Conservation (phyloP, 345 rosid genomes). For the Populus tremula region DNA sequence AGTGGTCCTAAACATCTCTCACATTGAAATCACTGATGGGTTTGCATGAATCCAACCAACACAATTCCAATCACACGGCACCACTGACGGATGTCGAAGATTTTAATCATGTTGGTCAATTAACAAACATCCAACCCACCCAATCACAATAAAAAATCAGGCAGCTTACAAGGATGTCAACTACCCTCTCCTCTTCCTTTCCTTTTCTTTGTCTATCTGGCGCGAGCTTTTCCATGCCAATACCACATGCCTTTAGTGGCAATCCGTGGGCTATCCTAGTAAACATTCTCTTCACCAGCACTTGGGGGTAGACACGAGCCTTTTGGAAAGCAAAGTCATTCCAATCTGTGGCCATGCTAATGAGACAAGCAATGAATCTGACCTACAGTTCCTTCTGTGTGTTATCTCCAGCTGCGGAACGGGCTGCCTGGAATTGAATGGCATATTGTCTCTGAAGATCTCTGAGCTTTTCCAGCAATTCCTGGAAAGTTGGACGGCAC, state of each 20-base stretch:
- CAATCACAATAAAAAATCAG: constrained; percentile 4
- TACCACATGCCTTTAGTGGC: constrained; percentile 1
- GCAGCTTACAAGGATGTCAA: constrained; percentile 22
- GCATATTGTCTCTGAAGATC: constrained; percentile 70
- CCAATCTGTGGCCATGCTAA: not conserved
- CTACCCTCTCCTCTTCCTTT: constrained; percentile 3
- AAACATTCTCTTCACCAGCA: constrained; percentile 1
- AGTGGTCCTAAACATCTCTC: constrained; percentile 8
- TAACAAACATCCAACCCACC: constrained; percentile 10
- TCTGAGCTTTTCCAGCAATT: constrained; percentile 71
- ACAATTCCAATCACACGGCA: constrained; percentile 19
- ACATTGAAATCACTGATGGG: constrained; percentile 18
- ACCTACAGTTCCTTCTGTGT: constrained; percentile 43
- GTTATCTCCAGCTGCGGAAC: constrained; percentile 43
- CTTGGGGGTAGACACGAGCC: not conserved
- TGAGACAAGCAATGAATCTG: not conserved
- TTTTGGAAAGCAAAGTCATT: not conserved
- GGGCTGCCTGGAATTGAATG: constrained; percentile 66
- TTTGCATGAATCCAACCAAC: constrained; percentile 10
- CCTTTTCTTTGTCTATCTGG: not conserved
- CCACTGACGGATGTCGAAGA: constrained; percentile 5
- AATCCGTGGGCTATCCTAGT: constrained; percentile 4
- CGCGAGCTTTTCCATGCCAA: not conserved
- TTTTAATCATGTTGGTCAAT: constrained; percentile 13
- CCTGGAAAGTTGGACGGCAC: constrained; percentile 79